Percentiles rank a stretch among this genome's conserved stretches.
Conservation (phyloP, 768 basidiomycete genomes). For the Suillus lakei region DNA sequence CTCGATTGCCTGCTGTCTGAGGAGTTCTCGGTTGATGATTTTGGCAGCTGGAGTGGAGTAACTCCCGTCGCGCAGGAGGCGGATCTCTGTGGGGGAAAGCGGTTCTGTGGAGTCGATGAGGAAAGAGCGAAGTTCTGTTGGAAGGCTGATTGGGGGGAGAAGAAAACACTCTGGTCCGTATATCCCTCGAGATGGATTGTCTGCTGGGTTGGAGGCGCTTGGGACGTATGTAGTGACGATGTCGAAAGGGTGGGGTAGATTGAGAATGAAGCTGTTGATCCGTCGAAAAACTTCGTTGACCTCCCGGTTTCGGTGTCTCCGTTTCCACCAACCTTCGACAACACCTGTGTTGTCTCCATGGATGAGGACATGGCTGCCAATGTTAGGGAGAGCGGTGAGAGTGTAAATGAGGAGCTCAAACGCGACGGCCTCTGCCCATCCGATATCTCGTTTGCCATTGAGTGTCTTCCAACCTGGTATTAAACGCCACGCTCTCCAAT, state of each 20-base stretch:
- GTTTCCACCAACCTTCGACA: slow-evolving; percentile 18
- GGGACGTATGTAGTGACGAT: neutral
- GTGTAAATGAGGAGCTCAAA: slow-evolving; percentile 18
- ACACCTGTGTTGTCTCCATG: slow-evolving; percentile 17
- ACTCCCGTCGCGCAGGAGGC: no score
- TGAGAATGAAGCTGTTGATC: neutral
- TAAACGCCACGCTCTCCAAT: slow-evolving; percentile 31
- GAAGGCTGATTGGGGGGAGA: slow-evolving; percentile 20
- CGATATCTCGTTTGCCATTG: slow-evolving; percentile 15
- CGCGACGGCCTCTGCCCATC: slow-evolving; percentile 25
- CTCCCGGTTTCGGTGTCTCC: slow-evolving; percentile 10
- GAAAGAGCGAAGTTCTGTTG: slow-evolving; percentile 15
- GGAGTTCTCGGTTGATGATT: neutral
- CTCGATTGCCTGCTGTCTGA: neutral
- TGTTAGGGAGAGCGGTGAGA: slow-evolving; percentile 4
- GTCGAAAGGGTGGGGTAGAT: neutral
- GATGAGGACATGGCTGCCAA: slow-evolving; percentile 1
- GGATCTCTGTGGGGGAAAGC: slow-evolving; percentile 1
- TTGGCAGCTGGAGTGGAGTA: no score
- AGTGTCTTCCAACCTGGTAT: slow-evolving; percentile 18
- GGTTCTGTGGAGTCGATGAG: slow-evolving; percentile 4
- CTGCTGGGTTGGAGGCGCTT: slow-evolving; percentile 12
- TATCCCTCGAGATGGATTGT: slow-evolving; percentile 15
- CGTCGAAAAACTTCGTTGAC: slow-evolving; percentile 19
- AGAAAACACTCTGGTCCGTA: slow-evolving; percentile 7